Evolutionary conservation across 2,329 filamentous ascomycete species (phyloP), one percentile per base, ranked within the genome.

Genomic region (Trichoderma hamatum): DNA sequence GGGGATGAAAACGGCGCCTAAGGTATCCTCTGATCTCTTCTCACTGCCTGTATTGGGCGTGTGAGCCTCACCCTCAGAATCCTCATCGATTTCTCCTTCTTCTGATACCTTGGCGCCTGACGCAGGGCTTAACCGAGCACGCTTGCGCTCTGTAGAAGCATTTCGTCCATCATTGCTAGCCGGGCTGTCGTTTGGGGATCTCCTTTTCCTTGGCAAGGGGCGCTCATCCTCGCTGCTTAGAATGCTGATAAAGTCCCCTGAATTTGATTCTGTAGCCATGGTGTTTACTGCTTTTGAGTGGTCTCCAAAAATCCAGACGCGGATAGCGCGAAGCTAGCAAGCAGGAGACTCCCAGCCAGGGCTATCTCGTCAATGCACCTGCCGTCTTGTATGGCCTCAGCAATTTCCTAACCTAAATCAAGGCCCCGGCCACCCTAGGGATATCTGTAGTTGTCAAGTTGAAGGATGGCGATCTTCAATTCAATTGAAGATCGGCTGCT

Each of bases 21-120:
- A 30, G 14, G 36, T 16, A 55, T 14, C 34, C 34, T 24, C 43
- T 10, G 24, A 6, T 11, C 63, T 56, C 36, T 68, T 56, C 28
- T 67, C 32, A 28, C 36, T 26, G n/a, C 34, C 49, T 10, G 39
- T 7, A 26, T 34, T 19, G 52, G 54, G 43, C 3, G 24, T 68
- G 32, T 14, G 26, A 19, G 30, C 9, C 24, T 62, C 36, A n/a
- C 32, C 32, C 28, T 56, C 49, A 1, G 39, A 32, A 13, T 24
- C 65, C 13, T 68, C 68, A 11, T 76, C 76, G 61, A 78, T 73
- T 71, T 81, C 77, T 26, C 78, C 78, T 68, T 80, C 79, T 65
- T 81, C 78, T 21, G 74, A 74, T 60, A 71, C 72, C 19, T 69
- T 67, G 10, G 62, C 55, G 14, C 55, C 55, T 26, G 52, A 67